Conservation (phyloP, 495 filamentous ascomycete species). For the Cairneyella variabilis region DNA sequence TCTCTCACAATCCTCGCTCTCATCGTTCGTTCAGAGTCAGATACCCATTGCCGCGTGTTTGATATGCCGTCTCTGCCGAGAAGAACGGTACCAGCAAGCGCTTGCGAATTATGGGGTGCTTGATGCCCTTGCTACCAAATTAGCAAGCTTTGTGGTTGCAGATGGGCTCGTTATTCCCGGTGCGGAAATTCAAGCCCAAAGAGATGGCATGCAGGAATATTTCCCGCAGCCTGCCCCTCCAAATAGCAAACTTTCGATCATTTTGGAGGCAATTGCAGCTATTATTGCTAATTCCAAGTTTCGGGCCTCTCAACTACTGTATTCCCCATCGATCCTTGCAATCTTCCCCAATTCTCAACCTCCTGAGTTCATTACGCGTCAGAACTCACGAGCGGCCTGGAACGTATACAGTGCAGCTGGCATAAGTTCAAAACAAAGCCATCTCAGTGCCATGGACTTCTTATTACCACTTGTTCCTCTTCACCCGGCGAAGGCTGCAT, state of each 20-base stretch:
- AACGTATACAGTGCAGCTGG: slow-evolving; percentile 32
- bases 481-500: slow-evolving; percentile 19
- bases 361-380: slow-evolving; percentile 15
- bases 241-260: slow-evolving; percentile 56
- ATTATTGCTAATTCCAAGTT: slow-evolving; percentile 78
- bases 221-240: slow-evolving; percentile 55
- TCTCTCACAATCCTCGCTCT: slow-evolving; percentile 52
- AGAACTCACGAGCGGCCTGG: slow-evolving; percentile 31
- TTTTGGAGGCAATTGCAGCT: slow-evolving; percentile 75
- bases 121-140: slow-evolving; percentile 71
- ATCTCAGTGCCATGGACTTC: slow-evolving; percentile 52
- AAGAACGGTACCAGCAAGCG: slow-evolving; percentile 62
- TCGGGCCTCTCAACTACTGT: slow-evolving; percentile 72
- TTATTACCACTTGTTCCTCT: slow-evolving; percentile 45
- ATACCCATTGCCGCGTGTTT: slow-evolving; percentile 64
- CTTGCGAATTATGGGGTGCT: slow-evolving; percentile 71
- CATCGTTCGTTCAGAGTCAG: slow-evolving; percentile 54
- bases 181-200: slow-evolving; percentile 38
- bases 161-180: slow-evolving; percentile 63
- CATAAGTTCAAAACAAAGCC: slow-evolving; percentile 27
- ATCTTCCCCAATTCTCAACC: slow-evolving; percentile 52
- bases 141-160: slow-evolving; percentile 69
- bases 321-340: slow-evolving; percentile 69
- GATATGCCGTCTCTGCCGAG: slow-evolving; percentile 58
- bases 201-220: slow-evolving; percentile 39